These are phyloP conservation scores for Teratosphaeria nubilosa DNA, from an alignment of 2,329 filamentous ascomycete genomes.

Conservation along the genomic window DNA sequence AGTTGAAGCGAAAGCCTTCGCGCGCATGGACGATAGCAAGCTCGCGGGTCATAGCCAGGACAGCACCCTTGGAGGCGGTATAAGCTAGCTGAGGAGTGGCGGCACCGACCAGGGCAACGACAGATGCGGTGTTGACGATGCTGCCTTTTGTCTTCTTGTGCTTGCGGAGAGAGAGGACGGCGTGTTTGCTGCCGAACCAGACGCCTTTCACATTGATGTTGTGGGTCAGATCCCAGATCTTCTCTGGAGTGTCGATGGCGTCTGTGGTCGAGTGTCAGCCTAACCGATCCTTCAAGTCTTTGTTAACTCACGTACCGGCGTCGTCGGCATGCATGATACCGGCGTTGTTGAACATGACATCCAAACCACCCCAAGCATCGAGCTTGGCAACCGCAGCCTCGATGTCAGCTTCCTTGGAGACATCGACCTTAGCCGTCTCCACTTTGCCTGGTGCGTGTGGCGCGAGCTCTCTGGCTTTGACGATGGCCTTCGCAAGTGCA, in stretches of 20 bases:
- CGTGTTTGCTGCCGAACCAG: constrained; percentile 94
- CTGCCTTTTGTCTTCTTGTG: constrained; percentile 69
- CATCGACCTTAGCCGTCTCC: constrained; percentile 60
- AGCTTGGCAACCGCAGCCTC: constrained; percentile 62
- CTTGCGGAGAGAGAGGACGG: constrained; percentile 68
- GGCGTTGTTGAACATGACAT: constrained; percentile 95
- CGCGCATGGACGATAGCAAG: constrained; percentile 85
- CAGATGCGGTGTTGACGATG: constrained; percentile 86
- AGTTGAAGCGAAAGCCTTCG: constrained; percentile 84
- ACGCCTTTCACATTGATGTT: constrained; percentile 96
- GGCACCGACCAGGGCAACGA: constrained; percentile 77
- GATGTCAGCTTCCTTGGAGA: constrained; percentile 75
- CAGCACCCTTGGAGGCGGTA: constrained; percentile 87
- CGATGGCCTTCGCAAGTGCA: constrained; percentile 64
- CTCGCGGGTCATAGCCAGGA: constrained; percentile 81
- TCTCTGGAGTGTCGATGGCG: constrained; percentile 74
- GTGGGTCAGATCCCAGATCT: constrained; percentile 89
- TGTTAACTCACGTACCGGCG: constrained; percentile 23
- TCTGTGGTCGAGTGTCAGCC: constrained; percentile 14
- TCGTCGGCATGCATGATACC: constrained; percentile 84
- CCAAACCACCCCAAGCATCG: constrained; percentile 77
- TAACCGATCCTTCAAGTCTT: background rate
- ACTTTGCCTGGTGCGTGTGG: constrained; percentile 44
- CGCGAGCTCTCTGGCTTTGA: constrained; percentile 64
- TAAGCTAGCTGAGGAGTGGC: constrained; percentile 87